Base-by-base conservation (phyloP, 2,329 filamentous ascomycete species). In the Microsporum audouinii region DNA sequence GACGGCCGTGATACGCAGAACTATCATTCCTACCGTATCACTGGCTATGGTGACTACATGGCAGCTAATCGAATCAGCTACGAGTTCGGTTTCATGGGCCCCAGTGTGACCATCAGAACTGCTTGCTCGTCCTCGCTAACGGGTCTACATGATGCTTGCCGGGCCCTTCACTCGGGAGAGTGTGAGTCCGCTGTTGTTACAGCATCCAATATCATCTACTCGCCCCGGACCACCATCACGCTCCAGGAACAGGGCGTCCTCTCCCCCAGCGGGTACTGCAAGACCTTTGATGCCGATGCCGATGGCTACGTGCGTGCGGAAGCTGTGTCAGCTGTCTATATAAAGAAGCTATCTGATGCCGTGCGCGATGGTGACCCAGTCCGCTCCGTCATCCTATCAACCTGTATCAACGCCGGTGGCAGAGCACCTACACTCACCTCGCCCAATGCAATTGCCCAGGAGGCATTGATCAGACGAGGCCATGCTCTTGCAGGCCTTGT, bases 221-320 rank as follows among this genome's bases (percentile, higher is more conserved):
- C 29, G 8, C 53, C 53, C 3, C 34, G n/a, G 4, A 23, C 36
- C 38, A 31, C 36, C 5, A 23, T 29, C 2, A 39, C 17, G 0
- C 69, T 76, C 67, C 66, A 68, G 1, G 68, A 73, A 41, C 68
- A 75, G 34, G 72, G 73, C 0, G 68, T 77, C 0, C 65, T 79
- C 2, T 73, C 72, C 1, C 66, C 69, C 0, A 66, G 69, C 0
- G 74, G 71, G 8, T 65, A 63, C 31, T 72, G 68, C n/a, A 70
- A 71, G 8, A 69, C 68, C 6, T 73, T 74, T 58, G 67, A 68
- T 62, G 67, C 65, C 29, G 66, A 66, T 0, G 71, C 72, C 1
- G 66, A 73, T 38, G 71, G 74, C 0, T 73, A 72, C 63, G 71
- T 66, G 2, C 65, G 72, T 14, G 75, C 70, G 0, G 72, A 76